These are phyloP conservation scores for Amaranthus palmeri DNA, from an alignment of 148 eudicot genomes.

Conservation along the genomic window DNA sequence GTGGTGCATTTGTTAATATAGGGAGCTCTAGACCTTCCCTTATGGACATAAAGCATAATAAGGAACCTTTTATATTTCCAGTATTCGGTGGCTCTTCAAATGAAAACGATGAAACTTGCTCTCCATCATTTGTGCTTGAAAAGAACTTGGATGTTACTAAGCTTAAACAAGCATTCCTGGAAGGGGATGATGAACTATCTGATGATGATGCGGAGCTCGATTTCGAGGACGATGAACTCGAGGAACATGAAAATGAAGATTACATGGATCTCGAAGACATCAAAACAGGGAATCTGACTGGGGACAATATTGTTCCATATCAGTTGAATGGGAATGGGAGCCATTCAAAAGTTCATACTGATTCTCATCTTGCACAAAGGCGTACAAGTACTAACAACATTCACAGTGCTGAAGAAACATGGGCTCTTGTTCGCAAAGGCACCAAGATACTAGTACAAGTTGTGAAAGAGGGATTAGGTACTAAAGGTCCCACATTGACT, in stretches of 20 bases:
- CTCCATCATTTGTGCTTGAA: conserved; percentile 27
- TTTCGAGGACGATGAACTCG: conserved; percentile 50
- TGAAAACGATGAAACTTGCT: conserved; percentile 38
- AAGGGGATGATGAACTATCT: conserved; percentile 40
- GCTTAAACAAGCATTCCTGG: conserved; percentile 25
- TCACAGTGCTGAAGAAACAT: conserved; percentile 36
- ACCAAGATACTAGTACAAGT: conserved; percentile 93
- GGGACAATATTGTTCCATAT: conserved; percentile 26
- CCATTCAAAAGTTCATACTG: conserved; percentile 21
- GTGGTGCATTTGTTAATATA: conserved; percentile 94
- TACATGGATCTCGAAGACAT: conserved; percentile 37
- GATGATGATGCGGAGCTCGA: conserved; percentile 53
- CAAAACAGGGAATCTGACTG: conserved; percentile 33
- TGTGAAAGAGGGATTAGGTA: conserved; percentile 88
- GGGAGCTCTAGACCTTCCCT: conserved; percentile 69
- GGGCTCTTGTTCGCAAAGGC: conserved; percentile 74
- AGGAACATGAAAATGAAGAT: conserved; percentile 44
- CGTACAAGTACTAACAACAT: conserved; percentile 18
- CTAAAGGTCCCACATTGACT: conserved; percentile 81
- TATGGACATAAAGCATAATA: conserved; percentile 60
- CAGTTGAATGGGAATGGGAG: conserved; percentile 29
- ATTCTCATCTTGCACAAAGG: conserved; percentile 20
- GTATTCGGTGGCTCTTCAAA: conserved; percentile 37
- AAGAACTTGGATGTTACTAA: conserved; percentile 30
- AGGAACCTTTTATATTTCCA: conserved; percentile 74